These are phyloP conservation scores for Botrytis sinoallii DNA, from an alignment of 2,329 filamentous ascomycete genomes.

Conservation along the genomic window DNA sequence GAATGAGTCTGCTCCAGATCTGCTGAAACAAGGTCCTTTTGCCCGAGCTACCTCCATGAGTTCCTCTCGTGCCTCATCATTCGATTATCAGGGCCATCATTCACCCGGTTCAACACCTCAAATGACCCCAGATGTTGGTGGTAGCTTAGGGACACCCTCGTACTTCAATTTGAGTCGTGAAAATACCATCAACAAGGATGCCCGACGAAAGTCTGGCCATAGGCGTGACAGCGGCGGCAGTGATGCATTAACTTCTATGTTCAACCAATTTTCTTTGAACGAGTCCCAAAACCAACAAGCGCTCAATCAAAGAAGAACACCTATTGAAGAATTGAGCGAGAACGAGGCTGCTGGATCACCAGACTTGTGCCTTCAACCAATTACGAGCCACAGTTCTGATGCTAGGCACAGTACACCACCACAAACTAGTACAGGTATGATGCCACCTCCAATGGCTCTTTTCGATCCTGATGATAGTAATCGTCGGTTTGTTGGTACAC, in stretches of 20 bases:
- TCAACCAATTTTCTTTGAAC: slow-evolving; percentile 72
- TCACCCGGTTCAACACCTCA: slow-evolving; percentile 84
- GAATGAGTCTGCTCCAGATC: slow-evolving; percentile 82
- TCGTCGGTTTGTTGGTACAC: slow-evolving; percentile 91
- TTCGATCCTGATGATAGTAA: slow-evolving; percentile 95
- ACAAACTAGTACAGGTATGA: slow-evolving; percentile 63
- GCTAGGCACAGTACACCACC: slow-evolving; percentile 59
- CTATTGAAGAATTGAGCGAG: slow-evolving; percentile 72
- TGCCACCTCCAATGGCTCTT: slow-evolving; percentile 88
- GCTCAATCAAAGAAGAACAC: slow-evolving; percentile 49
- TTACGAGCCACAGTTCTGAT: slow-evolving; percentile 40
- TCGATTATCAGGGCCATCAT: slow-evolving; percentile 76
- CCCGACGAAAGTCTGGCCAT: slow-evolving; percentile 64
- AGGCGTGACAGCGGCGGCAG: slow-evolving; percentile 92
- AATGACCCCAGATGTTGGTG: slow-evolving; percentile 72
- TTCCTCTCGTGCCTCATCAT: slow-evolving; percentile 89
- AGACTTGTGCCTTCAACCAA: slow-evolving; percentile 65
- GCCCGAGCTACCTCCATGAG: slow-evolving; percentile 78
- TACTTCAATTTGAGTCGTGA: slow-evolving; percentile 81
- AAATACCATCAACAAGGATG: slow-evolving; percentile 55
- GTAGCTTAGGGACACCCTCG: slow-evolving; percentile 75
- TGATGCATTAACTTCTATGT: slow-evolving; percentile 78
- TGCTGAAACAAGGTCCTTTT: slow-evolving; percentile 90
- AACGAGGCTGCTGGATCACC: slow-evolving; percentile 72
- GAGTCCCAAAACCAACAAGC: slow-evolving; percentile 48